Percentiles rank a stretch among this genome's conserved stretches.
These are phyloP conservation scores for Elongisporangium undulatum DNA, from an alignment of 352 stramenopile genomes.

Conservation along the genomic window DNA sequence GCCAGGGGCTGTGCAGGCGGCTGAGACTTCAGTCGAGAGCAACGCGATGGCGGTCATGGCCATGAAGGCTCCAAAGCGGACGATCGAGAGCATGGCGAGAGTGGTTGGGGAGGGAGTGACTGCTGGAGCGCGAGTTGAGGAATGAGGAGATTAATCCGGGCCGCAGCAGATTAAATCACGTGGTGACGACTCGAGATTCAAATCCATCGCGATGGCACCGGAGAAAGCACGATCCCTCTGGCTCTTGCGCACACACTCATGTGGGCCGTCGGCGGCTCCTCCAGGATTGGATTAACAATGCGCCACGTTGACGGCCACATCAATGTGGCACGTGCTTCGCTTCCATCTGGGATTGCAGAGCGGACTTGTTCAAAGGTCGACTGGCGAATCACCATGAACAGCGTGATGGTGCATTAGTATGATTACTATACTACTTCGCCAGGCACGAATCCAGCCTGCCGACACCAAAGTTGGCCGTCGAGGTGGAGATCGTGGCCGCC, in stretches of 20 bases:
- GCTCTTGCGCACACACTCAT: neutral
- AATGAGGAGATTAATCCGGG: neutral
- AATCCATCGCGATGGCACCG: neutral
- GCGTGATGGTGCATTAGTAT: too few species aligned
- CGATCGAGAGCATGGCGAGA: neutral
- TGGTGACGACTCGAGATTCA: too few species aligned
- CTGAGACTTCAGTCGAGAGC: neutral
- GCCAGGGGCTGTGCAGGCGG: conserved; percentile 7
- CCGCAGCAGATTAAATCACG: neutral
- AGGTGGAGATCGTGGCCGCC: neutral
- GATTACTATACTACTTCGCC: too few species aligned
- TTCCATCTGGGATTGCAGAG: too few species aligned
- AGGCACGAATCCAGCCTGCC: neutral
- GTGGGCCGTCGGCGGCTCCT: too few species aligned
- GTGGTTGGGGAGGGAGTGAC: too few species aligned
- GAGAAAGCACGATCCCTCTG: neutral
- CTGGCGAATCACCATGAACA: too few species aligned
- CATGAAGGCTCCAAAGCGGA: neutral
- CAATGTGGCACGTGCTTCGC: too few species aligned
- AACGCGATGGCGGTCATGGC: neutral
- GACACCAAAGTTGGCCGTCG: conserved; percentile 1
- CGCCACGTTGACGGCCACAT: too few species aligned
- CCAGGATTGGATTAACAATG: too few species aligned
- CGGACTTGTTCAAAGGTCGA: too few species aligned
- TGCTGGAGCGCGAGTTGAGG: neutral